Conservation (phyloP, 2,329 filamentous ascomycete species). For the Diplodia corticola region DNA sequence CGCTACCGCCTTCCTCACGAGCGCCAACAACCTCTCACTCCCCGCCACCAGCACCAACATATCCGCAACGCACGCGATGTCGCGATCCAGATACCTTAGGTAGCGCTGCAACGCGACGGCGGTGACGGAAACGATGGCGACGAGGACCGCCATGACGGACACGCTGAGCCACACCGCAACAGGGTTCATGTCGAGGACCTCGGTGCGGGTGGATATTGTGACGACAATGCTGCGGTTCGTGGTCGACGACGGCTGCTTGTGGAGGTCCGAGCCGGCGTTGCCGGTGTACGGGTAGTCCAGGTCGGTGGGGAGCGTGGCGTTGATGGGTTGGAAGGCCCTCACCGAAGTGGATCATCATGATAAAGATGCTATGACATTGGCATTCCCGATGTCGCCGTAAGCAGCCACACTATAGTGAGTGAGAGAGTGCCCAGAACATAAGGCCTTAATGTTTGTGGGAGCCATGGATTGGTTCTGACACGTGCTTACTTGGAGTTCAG, state of each 20-base stretch:
- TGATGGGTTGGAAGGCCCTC: background rate
- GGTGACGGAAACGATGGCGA: background rate
- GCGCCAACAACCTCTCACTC: background rate
- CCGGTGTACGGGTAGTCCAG: background rate
- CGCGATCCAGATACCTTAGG: background rate
- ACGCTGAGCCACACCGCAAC: background rate
- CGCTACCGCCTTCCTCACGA: background rate
- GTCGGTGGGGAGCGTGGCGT: background rate
- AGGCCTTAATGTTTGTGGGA: too few relatives aligned
- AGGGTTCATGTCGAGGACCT: background rate
- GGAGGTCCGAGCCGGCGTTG: too few relatives aligned
- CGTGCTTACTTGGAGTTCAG: too few relatives aligned
- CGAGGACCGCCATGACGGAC: background rate
- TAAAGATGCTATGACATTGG: too few relatives aligned
- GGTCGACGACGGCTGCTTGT: too few relatives aligned
- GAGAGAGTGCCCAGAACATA: too few relatives aligned
- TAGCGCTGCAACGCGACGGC: background rate
- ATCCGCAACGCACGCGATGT: background rate
- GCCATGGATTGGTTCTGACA: too few relatives aligned
- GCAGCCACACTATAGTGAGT: too few relatives aligned
- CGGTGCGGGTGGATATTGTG: too few relatives aligned
- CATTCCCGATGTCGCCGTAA: too few relatives aligned
- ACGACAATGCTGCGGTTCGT: too few relatives aligned
- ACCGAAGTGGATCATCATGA: too few relatives aligned
- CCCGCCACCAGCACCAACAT: background rate